Evolutionary conservation across 306 rosid genomes (phyloP).

Genomic region (Lupinus albus): DNA sequence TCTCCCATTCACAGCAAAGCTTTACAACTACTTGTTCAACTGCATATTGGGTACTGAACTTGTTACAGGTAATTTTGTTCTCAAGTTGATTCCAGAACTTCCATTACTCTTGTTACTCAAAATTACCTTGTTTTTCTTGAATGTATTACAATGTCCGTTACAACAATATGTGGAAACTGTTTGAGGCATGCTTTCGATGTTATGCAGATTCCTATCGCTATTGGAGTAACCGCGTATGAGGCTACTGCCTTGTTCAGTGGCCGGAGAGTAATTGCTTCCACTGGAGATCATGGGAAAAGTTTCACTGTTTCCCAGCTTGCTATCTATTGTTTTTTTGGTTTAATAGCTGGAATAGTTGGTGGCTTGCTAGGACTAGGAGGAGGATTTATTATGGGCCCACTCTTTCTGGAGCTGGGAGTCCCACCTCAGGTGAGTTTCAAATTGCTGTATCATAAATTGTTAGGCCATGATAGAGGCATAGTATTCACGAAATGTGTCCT

Average conservation of each 20-base stretch:
- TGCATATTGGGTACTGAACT: slow-evolving; percentile 73
- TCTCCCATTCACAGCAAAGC: slow-evolving; percentile 50
- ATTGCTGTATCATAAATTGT: background rate
- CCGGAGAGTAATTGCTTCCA: slow-evolving; percentile 63
- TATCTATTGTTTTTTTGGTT: slow-evolving; percentile 59
- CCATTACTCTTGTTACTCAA: slow-evolving; percentile 13
- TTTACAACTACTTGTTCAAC: slow-evolving; percentile 63
- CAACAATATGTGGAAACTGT: background rate
- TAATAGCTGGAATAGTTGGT: slow-evolving; percentile 83
- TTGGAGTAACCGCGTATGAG: slow-evolving; percentile 76
- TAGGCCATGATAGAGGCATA: background rate
- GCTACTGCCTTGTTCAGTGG: slow-evolving; percentile 75
- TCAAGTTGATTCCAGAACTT: slow-evolving; percentile 1
- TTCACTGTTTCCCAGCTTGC: slow-evolving; percentile 57
- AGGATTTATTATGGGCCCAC: slow-evolving; percentile 94
- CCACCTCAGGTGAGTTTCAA: slow-evolving; percentile 80
- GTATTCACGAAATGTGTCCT: background rate
- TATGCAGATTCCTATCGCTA: slow-evolving; percentile 73
- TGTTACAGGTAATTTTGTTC: slow-evolving; percentile 70
- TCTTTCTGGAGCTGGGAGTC: slow-evolving; percentile 85
- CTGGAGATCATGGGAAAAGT: slow-evolving; percentile 53
- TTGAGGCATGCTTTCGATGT: slow-evolving; percentile 32
- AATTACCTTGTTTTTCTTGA: slow-evolving; percentile 10
- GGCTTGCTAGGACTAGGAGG: slow-evolving; percentile 97
- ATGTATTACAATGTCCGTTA: background rate